These are phyloP conservation scores for Talaromyces sp. DNA, from an alignment of 2,329 filamentous ascomycete genomes.

Conservation along the genomic window DNA sequence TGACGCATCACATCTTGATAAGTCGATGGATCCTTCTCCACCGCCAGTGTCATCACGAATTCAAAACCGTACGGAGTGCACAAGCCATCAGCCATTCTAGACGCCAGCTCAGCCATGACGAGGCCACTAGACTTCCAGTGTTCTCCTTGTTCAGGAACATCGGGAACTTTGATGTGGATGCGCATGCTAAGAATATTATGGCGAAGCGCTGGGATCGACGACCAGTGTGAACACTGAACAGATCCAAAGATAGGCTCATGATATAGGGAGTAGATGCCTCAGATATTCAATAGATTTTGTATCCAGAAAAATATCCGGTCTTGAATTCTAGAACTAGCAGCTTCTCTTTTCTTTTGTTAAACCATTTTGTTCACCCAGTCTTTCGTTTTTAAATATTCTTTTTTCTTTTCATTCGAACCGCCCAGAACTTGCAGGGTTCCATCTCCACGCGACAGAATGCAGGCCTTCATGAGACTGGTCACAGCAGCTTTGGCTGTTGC, in stretches of 20 bases:
- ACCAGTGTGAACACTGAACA: background rate
- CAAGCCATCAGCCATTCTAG: background rate
- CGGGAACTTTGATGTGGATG: background rate
- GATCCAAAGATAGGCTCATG: background rate
- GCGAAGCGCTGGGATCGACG: background rate
- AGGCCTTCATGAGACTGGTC: slow-evolving; percentile 28
- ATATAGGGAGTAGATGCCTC: background rate
- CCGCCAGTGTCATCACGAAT: background rate
- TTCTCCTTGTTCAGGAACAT: background rate
- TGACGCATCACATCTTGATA: background rate
- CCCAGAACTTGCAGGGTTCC: background rate
- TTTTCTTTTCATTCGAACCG: background rate
- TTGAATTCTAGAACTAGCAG: background rate
- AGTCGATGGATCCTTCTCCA: background rate
- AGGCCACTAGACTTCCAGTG: background rate
- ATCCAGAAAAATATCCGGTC: background rate
- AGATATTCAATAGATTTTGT: background rate
- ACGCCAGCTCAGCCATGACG: background rate
- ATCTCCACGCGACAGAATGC: slow-evolving; percentile 24
- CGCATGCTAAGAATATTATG: background rate
- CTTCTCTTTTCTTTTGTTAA: background rate
- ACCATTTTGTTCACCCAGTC: background rate
- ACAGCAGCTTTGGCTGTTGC: slow-evolving; percentile 29
- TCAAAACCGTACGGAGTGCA: background rate
- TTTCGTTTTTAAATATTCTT: background rate